These are phyloP conservation scores for Fomitopsis pulvina DNA, from an alignment of 768 basidiomycete genomes.

Conservation along the genomic window DNA sequence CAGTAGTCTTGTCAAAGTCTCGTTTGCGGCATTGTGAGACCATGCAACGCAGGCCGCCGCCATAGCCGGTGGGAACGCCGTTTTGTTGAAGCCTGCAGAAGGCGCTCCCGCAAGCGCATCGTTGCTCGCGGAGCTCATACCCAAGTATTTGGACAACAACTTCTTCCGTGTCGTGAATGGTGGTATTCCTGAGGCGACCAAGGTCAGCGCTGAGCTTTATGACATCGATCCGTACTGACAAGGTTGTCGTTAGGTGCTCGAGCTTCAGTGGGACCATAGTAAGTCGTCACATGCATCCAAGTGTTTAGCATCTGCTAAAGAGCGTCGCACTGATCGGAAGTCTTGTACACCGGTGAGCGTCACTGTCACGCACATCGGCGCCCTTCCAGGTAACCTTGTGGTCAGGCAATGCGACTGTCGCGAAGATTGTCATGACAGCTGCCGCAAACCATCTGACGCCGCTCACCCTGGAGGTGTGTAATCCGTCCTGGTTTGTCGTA, in stretches of 20 bases:
- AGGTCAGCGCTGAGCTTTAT: conserved; percentile 22
- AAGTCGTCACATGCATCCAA: conserved; percentile 19
- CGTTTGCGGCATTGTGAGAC: neutral
- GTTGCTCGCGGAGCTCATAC: conserved; percentile 59
- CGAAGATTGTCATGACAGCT: conserved; percentile 53
- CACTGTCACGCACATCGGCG: too few relatives aligned
- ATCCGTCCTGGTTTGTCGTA: neutral
- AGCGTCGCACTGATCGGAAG: conserved; percentile 21
- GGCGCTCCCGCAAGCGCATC: conserved; percentile 46
- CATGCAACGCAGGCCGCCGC: conserved; percentile 38
- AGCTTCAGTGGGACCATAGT: conserved; percentile 62
- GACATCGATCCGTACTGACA: neutral
- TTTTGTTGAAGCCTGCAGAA: conserved; percentile 72
- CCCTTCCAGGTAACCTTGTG: too few relatives aligned
- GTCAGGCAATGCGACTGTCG: conserved; percentile 9
- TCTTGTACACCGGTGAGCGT: conserved; percentile 48
- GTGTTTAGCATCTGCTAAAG: too few relatives aligned
- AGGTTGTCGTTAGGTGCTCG: conserved; percentile 41
- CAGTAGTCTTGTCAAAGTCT: conserved; percentile 12
- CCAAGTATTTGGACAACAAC: conserved; percentile 66
- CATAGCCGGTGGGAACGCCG: conserved; percentile 70
- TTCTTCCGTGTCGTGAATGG: conserved; percentile 64
- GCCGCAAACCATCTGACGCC: conserved; percentile 75
- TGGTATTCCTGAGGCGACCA: conserved; percentile 58
- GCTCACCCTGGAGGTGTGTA: conserved; percentile 43